phyloP scores from a whole-genome alignment of 202 grass and related monocot genomes.

The Miscanthus sacchariflorus region DNA sequence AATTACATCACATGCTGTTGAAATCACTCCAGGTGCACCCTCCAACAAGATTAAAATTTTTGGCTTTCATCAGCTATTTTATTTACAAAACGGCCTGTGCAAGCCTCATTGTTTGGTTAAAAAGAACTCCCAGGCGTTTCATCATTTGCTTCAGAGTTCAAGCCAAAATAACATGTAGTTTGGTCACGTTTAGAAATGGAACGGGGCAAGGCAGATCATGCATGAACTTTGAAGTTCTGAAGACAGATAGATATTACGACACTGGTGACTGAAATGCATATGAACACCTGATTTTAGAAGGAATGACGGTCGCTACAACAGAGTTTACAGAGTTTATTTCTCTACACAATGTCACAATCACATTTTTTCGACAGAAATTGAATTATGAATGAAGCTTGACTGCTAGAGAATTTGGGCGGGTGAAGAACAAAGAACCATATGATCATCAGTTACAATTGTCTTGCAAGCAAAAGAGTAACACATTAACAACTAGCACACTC shows the following conservation, averaged over 20 bases:
- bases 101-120: constrained; percentile 22
- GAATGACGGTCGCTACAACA: background rate
- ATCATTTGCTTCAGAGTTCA: background rate
- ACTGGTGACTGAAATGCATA: background rate
- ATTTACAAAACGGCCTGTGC: background rate
- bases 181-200: background rate
- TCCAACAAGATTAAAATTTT: background rate
- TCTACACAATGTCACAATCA: constrained; percentile 52
- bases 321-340: constrained; percentile 35
- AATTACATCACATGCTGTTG: constrained; percentile 33
- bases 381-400: constrained; percentile 43
- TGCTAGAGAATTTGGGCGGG: constrained; percentile 37
- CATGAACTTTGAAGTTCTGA: background rate
- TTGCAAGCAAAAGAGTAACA: constrained; percentile 88
- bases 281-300: background rate
- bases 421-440: constrained; percentile 67
- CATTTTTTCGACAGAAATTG: constrained; percentile 43
- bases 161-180: background rate
- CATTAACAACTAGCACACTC: constrained; percentile 68
- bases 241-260: background rate
- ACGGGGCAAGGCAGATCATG: background rate
- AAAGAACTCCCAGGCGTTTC: background rate
- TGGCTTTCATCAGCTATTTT: background rate
- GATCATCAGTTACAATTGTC: constrained; percentile 90
- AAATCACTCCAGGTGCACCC: constrained; percentile 12